These are phyloP conservation scores for Ephemerocybe angulata DNA, from an alignment of 768 basidiomycete species.

Conservation along the genomic window DNA sequence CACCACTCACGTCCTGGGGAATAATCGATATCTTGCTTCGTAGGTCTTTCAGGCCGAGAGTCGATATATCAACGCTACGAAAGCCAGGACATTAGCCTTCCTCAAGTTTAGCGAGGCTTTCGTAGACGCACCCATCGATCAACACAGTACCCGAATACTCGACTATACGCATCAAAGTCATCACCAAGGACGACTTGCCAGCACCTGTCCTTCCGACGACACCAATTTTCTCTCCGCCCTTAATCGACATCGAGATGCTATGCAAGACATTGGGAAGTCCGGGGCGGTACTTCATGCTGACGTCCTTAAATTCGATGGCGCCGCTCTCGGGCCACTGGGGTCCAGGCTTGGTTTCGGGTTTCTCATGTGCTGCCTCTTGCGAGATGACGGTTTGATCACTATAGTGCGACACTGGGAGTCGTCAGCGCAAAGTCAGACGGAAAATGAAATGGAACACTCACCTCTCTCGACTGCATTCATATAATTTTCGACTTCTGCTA, in stretches of 20 bases:
- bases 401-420: conserved; percentile 47
- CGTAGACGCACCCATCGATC: conserved; percentile 52
- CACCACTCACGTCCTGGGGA: conserved; percentile 57
- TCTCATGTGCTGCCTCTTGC: conserved; percentile 65
- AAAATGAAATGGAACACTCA: conserved; percentile 14
- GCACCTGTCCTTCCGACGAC: conserved; percentile 66
- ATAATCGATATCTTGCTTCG: conserved; percentile 60
- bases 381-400: conserved; percentile 46
- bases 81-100: conserved; percentile 13
- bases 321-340: conserved; percentile 62
- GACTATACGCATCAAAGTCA: conserved; percentile 65
- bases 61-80: conserved; percentile 57
- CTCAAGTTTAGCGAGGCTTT: neutral
- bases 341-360: conserved; percentile 50
- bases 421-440: neutral
- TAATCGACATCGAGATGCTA: conserved; percentile 54
- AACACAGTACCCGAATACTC: conserved; percentile 62
- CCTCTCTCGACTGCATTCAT: conserved; percentile 65
- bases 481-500: conserved; percentile 67
- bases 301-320: conserved; percentile 56
- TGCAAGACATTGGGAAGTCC: conserved; percentile 75
- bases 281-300: conserved; percentile 61
- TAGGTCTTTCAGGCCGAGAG: conserved; percentile 62
- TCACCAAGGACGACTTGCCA: conserved; percentile 60
- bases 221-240: conserved; percentile 72